A percentile compares a stretch with the other conserved stretches of the same genome.
phyloP scores from a whole-genome alignment of 2,329 filamentous ascomycete genomes.

The Pseudocercospora pini-densiflorae region DNA sequence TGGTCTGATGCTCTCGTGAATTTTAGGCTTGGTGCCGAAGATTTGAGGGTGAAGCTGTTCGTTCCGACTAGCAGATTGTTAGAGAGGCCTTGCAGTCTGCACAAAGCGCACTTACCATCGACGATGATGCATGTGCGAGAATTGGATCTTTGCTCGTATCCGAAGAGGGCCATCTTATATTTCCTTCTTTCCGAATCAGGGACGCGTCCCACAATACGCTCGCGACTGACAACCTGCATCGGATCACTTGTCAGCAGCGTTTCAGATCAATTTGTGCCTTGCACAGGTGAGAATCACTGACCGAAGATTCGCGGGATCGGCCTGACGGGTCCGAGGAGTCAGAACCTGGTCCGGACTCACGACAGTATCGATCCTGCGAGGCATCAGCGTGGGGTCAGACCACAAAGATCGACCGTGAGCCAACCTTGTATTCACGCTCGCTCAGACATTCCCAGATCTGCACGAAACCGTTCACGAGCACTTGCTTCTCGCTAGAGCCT shows the following conservation, averaged over 20 bases:
- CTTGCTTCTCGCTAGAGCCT: neutral
- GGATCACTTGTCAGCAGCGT: neutral
- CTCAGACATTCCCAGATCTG: conserved; percentile 14
- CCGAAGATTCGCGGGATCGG: neutral
- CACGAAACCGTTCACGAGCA: neutral
- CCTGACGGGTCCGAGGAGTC: neutral
- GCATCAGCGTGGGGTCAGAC: neutral
- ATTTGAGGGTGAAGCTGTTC: conserved; percentile 8
- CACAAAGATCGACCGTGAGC: neutral
- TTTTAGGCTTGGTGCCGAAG: neutral
- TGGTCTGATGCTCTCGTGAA: neutral
- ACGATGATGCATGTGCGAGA: neutral
- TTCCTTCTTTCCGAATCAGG: conserved; percentile 8
- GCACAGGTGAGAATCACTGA: neutral
- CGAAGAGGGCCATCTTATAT: conserved; percentile 15
- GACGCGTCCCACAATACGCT: neutral
- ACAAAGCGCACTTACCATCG: neutral
- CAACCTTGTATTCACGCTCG: conserved; percentile 7
- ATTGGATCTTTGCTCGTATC: neutral
- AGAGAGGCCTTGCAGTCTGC: neutral
- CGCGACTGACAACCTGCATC: neutral
- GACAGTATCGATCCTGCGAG: neutral
- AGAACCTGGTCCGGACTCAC: neutral
- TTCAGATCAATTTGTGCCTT: neutral
- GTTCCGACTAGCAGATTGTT: conserved; percentile 8